phyloP scores from a whole-genome alignment of 345 rosid species.

The Ricinus communis region DNA sequence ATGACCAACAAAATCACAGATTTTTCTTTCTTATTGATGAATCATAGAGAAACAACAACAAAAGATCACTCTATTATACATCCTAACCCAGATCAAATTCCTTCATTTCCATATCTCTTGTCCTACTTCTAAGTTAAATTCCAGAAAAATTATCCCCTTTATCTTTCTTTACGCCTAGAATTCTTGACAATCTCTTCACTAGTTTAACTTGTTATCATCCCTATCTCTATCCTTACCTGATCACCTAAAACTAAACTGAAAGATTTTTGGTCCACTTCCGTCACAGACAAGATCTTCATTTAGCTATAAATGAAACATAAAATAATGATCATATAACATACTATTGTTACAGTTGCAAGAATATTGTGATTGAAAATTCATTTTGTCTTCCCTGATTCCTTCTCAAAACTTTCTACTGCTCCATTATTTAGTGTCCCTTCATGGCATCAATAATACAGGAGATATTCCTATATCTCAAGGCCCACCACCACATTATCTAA shows the following conservation, averaged over 20 bases:
- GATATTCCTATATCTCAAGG: conserved; percentile 12
- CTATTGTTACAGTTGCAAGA: not conserved
- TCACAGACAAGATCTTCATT: not conserved
- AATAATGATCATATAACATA: not conserved
- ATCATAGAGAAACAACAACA: not conserved
- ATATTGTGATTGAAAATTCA: conserved; percentile 6
- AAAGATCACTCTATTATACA: not conserved
- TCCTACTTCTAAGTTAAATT: not conserved
- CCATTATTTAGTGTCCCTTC: conserved; percentile 8
- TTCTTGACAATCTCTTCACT: not conserved
- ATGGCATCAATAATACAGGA: conserved; percentile 19
- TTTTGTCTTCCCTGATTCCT: conserved; percentile 11
- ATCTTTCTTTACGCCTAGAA: not conserved
- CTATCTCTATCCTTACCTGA: not conserved
- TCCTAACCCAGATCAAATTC: not conserved
- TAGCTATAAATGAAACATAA: not conserved
- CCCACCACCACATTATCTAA: conserved; percentile 24
- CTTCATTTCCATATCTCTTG: not conserved
- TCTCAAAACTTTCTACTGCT: conserved; percentile 6
- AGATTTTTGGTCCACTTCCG: not conserved
- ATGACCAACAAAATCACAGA: not conserved
- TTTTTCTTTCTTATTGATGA: not conserved
- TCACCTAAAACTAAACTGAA: not conserved
- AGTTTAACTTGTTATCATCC: not conserved
- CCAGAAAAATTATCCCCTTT: not conserved